Base-by-base conservation (phyloP, 1,284 basidiomycete species). In the Puccinia horiana region DNA sequence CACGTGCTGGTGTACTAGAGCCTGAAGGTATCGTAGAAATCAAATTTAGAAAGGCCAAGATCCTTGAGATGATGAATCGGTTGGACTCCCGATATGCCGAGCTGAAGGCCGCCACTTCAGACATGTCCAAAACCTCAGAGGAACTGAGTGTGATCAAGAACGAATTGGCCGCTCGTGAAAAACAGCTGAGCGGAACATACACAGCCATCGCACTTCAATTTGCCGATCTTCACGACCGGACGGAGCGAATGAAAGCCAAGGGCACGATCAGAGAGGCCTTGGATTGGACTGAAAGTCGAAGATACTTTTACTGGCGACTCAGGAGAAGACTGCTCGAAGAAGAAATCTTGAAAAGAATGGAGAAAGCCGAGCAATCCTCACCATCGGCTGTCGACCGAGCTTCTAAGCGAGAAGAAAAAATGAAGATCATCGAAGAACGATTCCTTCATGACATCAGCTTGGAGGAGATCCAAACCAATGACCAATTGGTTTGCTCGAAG, bases 231-330 rank as follows among this genome's bases (percentile, higher is more conserved):
- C 97, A 98, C 87, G 94, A 95, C 76, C 79, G 83, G n/a, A 91
- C 92, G 65, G 96, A 95, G 83, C 94, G 96, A 83, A 98, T 99
- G 96, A 94, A 97, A 88, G 96, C 96, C 40, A 98, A 98, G 88
- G 96, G 95, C 26, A 87, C 87, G 40, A 86, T 97, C 93, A 86
- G 95, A 93, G 65, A 93, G 91, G 86, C 90, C 91, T 44, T 91
- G 91, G 83, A 84, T 14, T 87, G 87, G 87, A 52, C 20, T 20
- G 74, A 82, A 29, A 77, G 74, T 37, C 82, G 91, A 92, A 82
- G 97, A 96, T 91, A 93, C 87, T 98, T 99, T 91, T 99, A 98
- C 90, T 96, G 94, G 95, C 92, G 94, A 79, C 90, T 96, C 72
- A 92, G 95, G 82, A 86, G 89, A 74, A 88, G 90, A 84, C 85